These are phyloP conservation scores for Rhizopogon vulgaris DNA, from an alignment of 768 basidiomycete species.

Conservation along the genomic window DNA sequence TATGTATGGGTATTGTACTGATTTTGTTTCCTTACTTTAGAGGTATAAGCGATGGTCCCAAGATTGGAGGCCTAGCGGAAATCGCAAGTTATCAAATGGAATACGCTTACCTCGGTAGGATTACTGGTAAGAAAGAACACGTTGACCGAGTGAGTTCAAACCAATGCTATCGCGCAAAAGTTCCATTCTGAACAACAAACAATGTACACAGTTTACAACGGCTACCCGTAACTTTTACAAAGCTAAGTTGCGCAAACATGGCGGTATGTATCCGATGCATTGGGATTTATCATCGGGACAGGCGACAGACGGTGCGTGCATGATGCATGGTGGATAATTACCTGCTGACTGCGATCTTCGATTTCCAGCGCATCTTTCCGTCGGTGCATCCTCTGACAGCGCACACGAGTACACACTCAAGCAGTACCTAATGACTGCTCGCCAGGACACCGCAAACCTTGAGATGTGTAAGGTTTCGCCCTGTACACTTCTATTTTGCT, in stretches of 20 bases:
- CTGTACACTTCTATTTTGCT: background rate
- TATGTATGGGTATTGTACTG: background rate
- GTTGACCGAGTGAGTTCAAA: slow-evolving; percentile 42
- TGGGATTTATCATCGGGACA: slow-evolving; percentile 49
- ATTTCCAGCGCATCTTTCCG: slow-evolving; percentile 39
- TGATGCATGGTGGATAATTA: background rate
- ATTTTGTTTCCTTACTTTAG: slow-evolving; percentile 1
- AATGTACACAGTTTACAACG: slow-evolving; percentile 34
- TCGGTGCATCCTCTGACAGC: slow-evolving; percentile 67
- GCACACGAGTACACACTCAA: slow-evolving; percentile 76
- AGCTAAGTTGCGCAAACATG: slow-evolving; percentile 38
- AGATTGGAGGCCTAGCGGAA: slow-evolving; percentile 60
- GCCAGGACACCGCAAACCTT: slow-evolving; percentile 51
- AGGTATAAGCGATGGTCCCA: slow-evolving; percentile 16
- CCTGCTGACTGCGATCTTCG: background rate
- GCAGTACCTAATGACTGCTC: slow-evolving; percentile 60
- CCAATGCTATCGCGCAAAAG: background rate
- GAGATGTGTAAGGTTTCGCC: slow-evolving; percentile 52
- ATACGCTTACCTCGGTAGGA: slow-evolving; percentile 75
- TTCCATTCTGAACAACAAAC: background rate
- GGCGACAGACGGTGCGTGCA: slow-evolving; percentile 42
- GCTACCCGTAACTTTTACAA: slow-evolving; percentile 43
- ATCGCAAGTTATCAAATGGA: slow-evolving; percentile 80
- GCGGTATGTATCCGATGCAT: slow-evolving; percentile 58
- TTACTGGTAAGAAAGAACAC: slow-evolving; percentile 65